These are phyloP conservation scores for Pichia exigua DNA, from an alignment of 805 yeast genomes.

Conservation along the genomic window DNA sequence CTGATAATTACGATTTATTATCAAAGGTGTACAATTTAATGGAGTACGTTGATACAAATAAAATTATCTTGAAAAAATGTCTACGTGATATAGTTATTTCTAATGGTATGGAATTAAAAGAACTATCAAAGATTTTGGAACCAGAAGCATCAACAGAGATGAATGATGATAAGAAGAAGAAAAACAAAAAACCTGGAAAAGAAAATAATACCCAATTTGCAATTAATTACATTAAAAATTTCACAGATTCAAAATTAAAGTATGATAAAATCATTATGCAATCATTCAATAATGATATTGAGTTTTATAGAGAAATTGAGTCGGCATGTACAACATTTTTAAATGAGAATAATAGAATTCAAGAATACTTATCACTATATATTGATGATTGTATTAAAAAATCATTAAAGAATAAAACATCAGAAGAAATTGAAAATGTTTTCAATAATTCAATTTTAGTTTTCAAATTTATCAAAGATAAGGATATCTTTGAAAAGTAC, in stretches of 20 bases:
- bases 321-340: constrained; percentile 56
- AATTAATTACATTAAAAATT: constrained; percentile 55
- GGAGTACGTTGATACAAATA: constrained; percentile 45
- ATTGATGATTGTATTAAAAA: constrained; percentile 52
- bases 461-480: constrained; percentile 65
- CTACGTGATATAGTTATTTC: constrained; percentile 38
- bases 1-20: constrained; percentile 38
- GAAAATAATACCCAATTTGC: constrained; percentile 47
- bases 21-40: constrained; percentile 41
- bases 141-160: constrained; percentile 10
- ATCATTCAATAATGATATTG: constrained; percentile 42
- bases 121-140: constrained; percentile 16
- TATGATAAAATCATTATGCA: constrained; percentile 40
- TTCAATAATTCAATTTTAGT: constrained; percentile 52
- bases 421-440: constrained; percentile 38
- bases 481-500: constrained; percentile 77
- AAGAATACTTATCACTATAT: constrained; percentile 51
- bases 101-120: constrained; percentile 37
- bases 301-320: constrained; percentile 47
- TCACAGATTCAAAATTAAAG: constrained; percentile 44
- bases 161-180: constrained; percentile 15
- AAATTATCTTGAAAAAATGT: constrained; percentile 40
- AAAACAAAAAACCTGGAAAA: constrained; percentile 15
- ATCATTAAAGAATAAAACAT: constrained; percentile 37
- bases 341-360: constrained; percentile 35